Base-by-base conservation (phyloP, 805 yeast genomes). In the Candida morakotiae region DNA sequence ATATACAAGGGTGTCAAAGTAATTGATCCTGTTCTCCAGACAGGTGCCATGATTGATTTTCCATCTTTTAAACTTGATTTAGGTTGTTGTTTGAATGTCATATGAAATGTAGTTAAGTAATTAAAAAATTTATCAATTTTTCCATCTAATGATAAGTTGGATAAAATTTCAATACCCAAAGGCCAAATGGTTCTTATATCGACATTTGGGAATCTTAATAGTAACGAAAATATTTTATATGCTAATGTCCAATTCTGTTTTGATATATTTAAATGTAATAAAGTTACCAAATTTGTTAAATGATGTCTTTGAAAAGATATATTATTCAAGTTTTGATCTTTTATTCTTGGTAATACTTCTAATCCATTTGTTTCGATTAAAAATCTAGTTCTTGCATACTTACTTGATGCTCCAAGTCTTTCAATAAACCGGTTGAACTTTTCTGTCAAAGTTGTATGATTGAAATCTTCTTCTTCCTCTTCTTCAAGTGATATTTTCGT, bases 111-210 rank as follows among this genome's bases (percentile, higher is more conserved):
- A 10, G 56, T 40, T 15, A 69, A 41, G 69, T 71, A 67, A 3
- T 54, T 59, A 40, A 60, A 63, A 40, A 66, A 69, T 29, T 43
- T 49, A 10, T 53, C 61, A n/a, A 58, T 57, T 30, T 51, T 61
- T 2, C 7, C 14, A 2, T 9, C 10, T 9, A 13, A 19, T 10
- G 31, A 25, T 15, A 32, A 6, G 5, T 31, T 19, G 10, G 24
- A 35, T n/a, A 82, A 49, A 4, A 82, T 75, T 41, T 77, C 81
- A 4, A 77, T 54, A 0, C 84, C 88, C 1, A 81, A 25, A 0
- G 83, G 74, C 89, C 89, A 83, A 9, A 81, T 50, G 3, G 71
- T 57, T 37, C 78, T 60, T 5, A 81, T 52, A 50, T 83, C 86
- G 9, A 75, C 65, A 1, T 54, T 53, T 1, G 73, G 73, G 1